Evolutionary conservation across 371 early-diverging fungal genomes (phyloP).

Genomic region (Mycotypha africana): DNA sequence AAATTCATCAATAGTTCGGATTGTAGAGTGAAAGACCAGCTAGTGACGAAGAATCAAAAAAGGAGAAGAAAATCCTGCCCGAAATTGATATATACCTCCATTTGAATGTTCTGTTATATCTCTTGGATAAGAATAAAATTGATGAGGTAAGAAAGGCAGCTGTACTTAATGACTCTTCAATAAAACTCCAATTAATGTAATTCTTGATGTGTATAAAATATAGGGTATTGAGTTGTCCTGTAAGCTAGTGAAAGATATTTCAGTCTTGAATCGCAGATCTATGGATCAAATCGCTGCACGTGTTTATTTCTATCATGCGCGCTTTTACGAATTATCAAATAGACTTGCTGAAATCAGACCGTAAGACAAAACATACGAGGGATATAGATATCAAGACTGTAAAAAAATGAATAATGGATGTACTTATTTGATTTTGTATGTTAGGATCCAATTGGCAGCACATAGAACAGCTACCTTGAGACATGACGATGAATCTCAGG

Average conservation of each 20-base stretch:
- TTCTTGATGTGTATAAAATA: too few species aligned
- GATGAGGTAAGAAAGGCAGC: slow-evolving; percentile 54
- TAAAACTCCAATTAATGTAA: too few species aligned
- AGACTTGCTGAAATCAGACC: slow-evolving; percentile 74
- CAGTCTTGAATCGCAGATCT: slow-evolving; percentile 78
- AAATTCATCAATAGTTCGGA: too few species aligned
- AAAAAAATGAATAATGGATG: neutral
- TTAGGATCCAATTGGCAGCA: slow-evolving; percentile 70
- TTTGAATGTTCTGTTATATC: slow-evolving; percentile 70
- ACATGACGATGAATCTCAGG: slow-evolving; percentile 82
- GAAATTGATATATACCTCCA: slow-evolving; percentile 86
- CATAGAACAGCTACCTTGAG: slow-evolving; percentile 89
- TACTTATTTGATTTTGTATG: slow-evolving; percentile 1
- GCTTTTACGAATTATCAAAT: slow-evolving; percentile 76
- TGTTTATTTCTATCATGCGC: slow-evolving; percentile 89
- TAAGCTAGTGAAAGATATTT: slow-evolving; percentile 55
- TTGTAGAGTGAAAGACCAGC: slow-evolving; percentile 14
- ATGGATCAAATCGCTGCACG: slow-evolving; percentile 87
- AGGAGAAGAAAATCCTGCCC: slow-evolving; percentile 56
- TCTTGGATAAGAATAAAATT: slow-evolving; percentile 74
- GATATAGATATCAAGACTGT: neutral
- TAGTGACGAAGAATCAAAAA: slow-evolving; percentile 23
- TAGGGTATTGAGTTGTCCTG: slow-evolving; percentile 69
- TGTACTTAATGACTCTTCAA: too few species aligned
- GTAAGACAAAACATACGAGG: slow-evolving; percentile 26